Evolutionary conservation across 768 basidiomycete species (phyloP).

Genomic region (Mycena epipterygia): DNA sequence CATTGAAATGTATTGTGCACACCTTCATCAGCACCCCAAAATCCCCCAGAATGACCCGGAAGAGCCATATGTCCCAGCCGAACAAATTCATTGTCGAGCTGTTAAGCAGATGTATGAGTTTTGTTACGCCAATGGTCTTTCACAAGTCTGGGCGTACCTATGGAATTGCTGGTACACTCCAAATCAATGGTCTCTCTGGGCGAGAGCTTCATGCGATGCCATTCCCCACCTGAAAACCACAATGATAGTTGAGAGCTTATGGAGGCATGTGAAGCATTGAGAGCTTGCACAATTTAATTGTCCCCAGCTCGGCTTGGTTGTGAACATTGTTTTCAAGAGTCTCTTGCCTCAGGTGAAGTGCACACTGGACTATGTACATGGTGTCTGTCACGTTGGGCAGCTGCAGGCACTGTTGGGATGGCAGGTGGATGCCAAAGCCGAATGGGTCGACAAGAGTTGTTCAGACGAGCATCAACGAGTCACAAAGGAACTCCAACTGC

Average conservation of each 20-base stretch:
- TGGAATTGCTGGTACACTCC: constrained; percentile 47
- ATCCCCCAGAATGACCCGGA: constrained; percentile 35
- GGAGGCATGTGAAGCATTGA: constrained; percentile 39
- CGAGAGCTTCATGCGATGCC: neutral
- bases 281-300: constrained; percentile 39
- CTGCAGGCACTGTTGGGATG: constrained; percentile 33
- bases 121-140: constrained; percentile 38
- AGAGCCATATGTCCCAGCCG: constrained; percentile 2
- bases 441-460: constrained; percentile 37
- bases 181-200: constrained; percentile 40
- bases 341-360: constrained; percentile 29
- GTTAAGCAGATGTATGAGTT: constrained; percentile 41
- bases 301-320: constrained; percentile 39
- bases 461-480: constrained; percentile 34
- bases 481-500: constrained; percentile 35
- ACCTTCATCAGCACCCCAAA: constrained; percentile 38
- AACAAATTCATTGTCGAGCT: neutral
- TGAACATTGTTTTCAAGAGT: constrained; percentile 23
- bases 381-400: constrained; percentile 29
- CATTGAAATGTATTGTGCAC: constrained; percentile 34
- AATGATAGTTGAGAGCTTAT: constrained; percentile 43
- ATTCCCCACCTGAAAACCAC: constrained; percentile 35
- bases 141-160: constrained; percentile 46
- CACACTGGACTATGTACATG: constrained; percentile 34
- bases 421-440: constrained; percentile 35